Evolutionary conservation across 306 rosid genomes (phyloP), one percentile per base, ranked within the genome.

Genomic region (Pyrus betulifolia): DNA sequence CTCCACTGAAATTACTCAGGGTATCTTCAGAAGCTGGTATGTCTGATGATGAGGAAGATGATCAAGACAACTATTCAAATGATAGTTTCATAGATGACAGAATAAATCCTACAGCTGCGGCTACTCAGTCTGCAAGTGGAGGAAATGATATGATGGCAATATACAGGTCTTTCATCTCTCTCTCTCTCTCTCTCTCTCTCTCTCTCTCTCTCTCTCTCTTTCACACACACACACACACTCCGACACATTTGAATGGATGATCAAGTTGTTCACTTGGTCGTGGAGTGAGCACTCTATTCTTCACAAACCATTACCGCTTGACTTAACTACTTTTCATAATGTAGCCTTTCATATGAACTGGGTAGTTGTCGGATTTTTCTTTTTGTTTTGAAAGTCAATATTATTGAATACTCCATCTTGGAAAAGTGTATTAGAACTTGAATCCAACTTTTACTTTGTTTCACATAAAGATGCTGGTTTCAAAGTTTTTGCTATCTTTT

Each of bases 71-170:
- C 74, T 30, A 85, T 80, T 89, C 97, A 46, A 38, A 67, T 68
- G 92, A 90, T 82, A 90, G 96, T 85, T 94, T 94, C 90, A 94
- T 94, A 84, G 98, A 94, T 88, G 98, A 94, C 86, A 77, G 91
- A 79, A 84, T 82, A 74, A 87, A 80, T 84, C 80, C 79, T 79
- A 85, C 93, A 31, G 84, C 80, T n/a, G 69, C 66, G 7, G 71
- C 72, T 76, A 87, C 87, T 81, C 97, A 87, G 70, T 85, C 91
- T 70, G 91, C 82, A 81, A 82, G 82, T 70, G 74, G 90, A 63
- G 79, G 87, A 83, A 38, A 70, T 70, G 97, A 94, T 86, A 94
- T 92, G 96, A 94, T 92, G 95, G 89, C 95, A 70, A 83, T 92
- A 76, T 94, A 92, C 95, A 92, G 97, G 98, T 88, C 76, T 33